These are phyloP conservation scores for Xylaria palmicola DNA, from an alignment of 495 filamentous ascomycete genomes.

Conservation along the genomic window DNA sequence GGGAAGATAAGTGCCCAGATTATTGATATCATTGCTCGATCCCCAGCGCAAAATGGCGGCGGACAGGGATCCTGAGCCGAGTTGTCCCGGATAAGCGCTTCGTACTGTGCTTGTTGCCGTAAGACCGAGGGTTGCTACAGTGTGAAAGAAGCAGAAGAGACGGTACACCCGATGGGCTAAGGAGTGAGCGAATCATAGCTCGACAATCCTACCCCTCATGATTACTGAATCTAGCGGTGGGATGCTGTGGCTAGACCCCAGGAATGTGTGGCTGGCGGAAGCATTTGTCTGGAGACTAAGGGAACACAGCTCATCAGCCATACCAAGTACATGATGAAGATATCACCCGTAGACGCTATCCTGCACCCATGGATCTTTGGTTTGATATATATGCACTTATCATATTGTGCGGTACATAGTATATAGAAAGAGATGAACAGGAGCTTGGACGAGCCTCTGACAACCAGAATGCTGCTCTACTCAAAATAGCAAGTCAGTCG, in stretches of 20 bases:
- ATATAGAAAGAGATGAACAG: too few relatives aligned
- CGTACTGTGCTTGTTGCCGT: not conserved
- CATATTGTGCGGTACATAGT: too few relatives aligned
- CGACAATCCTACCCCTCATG: not conserved
- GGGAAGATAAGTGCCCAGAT: not conserved
- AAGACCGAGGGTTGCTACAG: not conserved
- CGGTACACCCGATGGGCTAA: not conserved
- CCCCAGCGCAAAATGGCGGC: not conserved
- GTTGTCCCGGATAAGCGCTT: constrained; percentile 7
- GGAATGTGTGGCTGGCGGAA: not conserved
- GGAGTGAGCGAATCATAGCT: constrained; percentile 1
- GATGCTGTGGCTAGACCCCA: not conserved
- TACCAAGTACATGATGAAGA: too few relatives aligned
- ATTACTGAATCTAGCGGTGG: not conserved
- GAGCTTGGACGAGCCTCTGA: too few relatives aligned
- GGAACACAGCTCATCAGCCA: too few relatives aligned
- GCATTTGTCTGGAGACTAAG: too few relatives aligned
- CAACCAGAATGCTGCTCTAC: too few relatives aligned
- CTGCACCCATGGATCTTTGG: too few relatives aligned
- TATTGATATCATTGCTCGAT: not conserved
- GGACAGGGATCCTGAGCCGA: constrained; percentile 7
- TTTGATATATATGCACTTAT: too few relatives aligned
- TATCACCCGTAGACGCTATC: too few relatives aligned
- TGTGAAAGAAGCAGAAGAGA: not conserved
- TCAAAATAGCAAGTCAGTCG: too few relatives aligned